Conservation (phyloP, 305 asterid species). For the Striga hermonthica region DNA sequence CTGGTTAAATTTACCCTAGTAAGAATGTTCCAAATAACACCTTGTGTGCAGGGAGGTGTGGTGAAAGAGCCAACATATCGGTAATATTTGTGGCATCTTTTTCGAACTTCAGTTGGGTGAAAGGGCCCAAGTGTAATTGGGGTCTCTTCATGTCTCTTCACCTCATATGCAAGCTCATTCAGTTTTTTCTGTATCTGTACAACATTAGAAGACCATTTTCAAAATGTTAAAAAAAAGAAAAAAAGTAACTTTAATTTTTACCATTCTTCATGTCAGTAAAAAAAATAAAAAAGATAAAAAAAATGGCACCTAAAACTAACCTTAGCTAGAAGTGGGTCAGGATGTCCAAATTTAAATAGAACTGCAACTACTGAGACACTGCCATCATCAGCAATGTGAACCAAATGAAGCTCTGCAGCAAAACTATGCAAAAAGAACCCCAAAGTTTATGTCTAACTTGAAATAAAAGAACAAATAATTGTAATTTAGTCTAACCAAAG, state of each 20-base stretch:
- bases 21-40: slow-evolving; percentile 49
- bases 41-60: slow-evolving; percentile 69
- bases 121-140: slow-evolving; percentile 44
- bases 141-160: slow-evolving; percentile 33
- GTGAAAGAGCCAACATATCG: slow-evolving; percentile 56
- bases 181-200: slow-evolving; percentile 45
- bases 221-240: neutral
- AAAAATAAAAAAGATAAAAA: neutral
- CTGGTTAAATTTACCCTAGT: slow-evolving; percentile 39
- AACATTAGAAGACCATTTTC: neutral
- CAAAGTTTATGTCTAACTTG: no score
- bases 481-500: no score
- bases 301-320: slow-evolving; percentile 20
- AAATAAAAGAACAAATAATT: no score
- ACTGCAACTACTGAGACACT: slow-evolving; percentile 44
- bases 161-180: slow-evolving; percentile 44
- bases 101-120: slow-evolving; percentile 50
- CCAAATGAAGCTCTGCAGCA: slow-evolving; percentile 73
- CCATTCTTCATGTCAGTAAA: neutral
- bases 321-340: slow-evolving; percentile 61
- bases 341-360: slow-evolving; percentile 46
- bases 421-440: slow-evolving; percentile 31
- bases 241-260: neutral
- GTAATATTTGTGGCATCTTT: slow-evolving; percentile 47
- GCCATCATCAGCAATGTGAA: slow-evolving; percentile 52